phyloP scores from a whole-genome alignment of 345 rosid species.

The Rhizophora mangle region DNA sequence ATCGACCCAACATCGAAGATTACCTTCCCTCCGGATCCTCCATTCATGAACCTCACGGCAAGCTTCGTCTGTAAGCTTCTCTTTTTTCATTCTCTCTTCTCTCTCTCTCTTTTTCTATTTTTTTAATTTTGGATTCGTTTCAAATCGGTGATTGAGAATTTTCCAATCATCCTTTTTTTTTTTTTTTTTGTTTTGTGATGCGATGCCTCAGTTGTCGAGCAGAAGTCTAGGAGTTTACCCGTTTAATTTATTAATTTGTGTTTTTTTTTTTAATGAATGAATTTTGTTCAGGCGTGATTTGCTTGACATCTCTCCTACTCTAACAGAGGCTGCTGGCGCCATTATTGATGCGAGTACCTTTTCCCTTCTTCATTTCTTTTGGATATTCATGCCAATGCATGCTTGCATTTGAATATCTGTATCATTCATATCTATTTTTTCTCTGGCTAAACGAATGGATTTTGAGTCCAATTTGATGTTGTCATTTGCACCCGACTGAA shows the following conservation, averaged over 20 bases:
- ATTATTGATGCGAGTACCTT: constrained; percentile 70
- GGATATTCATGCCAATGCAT: background rate
- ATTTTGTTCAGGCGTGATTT: constrained; percentile 64
- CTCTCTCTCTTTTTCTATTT: background rate
- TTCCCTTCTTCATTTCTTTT: background rate
- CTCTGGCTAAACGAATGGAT: no score
- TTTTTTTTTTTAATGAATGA: background rate
- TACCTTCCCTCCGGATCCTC: constrained; percentile 93
- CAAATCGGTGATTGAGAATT: background rate
- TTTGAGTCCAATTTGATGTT: no score
- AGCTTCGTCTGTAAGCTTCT: constrained; percentile 65
- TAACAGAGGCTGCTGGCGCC: constrained; percentile 98
- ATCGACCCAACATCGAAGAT: constrained; percentile 86
- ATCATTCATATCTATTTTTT: no score
- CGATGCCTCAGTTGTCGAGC: background rate
- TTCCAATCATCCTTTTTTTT: background rate
- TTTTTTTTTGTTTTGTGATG: background rate
- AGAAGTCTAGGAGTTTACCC: background rate
- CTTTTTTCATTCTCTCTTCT: background rate
- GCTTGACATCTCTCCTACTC: constrained; percentile 83
- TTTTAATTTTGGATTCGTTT: background rate
- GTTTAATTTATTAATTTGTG: background rate
- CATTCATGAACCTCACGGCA: constrained; percentile 76
- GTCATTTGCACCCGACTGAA: no score
- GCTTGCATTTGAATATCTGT: no score